Percentiles rank a stretch among this genome's conserved stretches.
Evolutionary conservation across 2,329 filamentous ascomycete genomes (phyloP).

Genomic region (Diaporthe sp.): DNA sequence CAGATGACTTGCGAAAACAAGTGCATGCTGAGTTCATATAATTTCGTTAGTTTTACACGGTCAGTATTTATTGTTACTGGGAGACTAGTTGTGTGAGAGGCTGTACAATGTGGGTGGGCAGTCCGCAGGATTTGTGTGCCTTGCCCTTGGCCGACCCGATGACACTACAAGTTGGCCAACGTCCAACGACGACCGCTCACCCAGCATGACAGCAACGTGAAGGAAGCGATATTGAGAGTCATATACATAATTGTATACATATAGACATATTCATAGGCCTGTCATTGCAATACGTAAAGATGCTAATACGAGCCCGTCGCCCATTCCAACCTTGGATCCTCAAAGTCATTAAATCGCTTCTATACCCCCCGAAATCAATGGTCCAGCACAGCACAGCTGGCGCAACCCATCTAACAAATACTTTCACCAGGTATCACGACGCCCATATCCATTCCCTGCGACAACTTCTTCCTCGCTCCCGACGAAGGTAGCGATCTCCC

Average conservation of each 20-base stretch:
- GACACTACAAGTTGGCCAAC: background rate
- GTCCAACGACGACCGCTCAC: background rate
- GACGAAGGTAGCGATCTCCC: constrained; percentile 40
- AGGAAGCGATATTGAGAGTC: background rate
- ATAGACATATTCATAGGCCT: constrained; percentile 15
- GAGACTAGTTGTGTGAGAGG: too few relatives aligned
- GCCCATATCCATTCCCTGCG: constrained; percentile 35
- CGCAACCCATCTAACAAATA: constrained; percentile 28
- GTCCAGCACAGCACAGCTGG: constrained; percentile 40
- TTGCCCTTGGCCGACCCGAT: background rate
- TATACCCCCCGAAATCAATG: background rate
- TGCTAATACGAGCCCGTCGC: constrained; percentile 1
- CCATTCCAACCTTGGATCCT: background rate
- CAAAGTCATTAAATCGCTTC: constrained; percentile 17
- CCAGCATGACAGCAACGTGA: background rate
- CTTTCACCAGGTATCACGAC: constrained; percentile 22
- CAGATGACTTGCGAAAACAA: background rate
- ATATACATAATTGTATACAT: background rate
- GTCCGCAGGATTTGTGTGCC: background rate
- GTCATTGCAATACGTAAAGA: constrained; percentile 28
- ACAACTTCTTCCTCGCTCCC: constrained; percentile 38
- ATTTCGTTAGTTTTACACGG: background rate
- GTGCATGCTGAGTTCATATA: background rate
- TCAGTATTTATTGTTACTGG: background rate
- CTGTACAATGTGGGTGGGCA: background rate